Percentiles rank a stretch among this genome's conserved stretches.
These are phyloP conservation scores for Vitis cinerea DNA, from an alignment of 164 flowering plant species.

Conservation along the genomic window DNA sequence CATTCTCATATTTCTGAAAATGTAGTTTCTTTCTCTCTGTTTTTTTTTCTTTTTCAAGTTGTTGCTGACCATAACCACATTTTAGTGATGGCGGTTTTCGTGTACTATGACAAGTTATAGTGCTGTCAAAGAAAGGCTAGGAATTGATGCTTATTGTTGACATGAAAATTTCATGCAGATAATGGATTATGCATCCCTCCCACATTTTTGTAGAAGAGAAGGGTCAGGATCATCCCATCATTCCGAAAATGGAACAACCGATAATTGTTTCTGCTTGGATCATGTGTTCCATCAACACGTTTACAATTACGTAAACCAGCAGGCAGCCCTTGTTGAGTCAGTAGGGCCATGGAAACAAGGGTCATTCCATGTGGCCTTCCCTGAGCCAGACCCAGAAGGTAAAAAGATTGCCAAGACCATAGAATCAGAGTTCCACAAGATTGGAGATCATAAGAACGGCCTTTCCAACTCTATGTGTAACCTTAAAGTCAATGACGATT, in stretches of 20 bases:
- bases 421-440: conserved; percentile 42
- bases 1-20: neutral
- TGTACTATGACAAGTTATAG: no score
- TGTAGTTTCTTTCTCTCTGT: neutral
- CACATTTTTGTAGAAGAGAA: conserved; percentile 66
- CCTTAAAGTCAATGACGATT: conserved; percentile 24
- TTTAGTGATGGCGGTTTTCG: no score
- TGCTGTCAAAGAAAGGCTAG: neutral
- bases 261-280: conserved; percentile 63
- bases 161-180: conserved; percentile 38
- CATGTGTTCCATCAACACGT: conserved; percentile 59
- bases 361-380: conserved; percentile 51
- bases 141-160: neutral
- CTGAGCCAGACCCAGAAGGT: conserved; percentile 50
- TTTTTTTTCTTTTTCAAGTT: no score
- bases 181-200: conserved; percentile 67
- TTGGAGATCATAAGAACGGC: conserved; percentile 33
- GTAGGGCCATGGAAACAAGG: conserved; percentile 36
- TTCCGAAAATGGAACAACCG: conserved; percentile 27
- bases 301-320: conserved; percentile 41
- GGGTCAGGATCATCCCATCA: conserved; percentile 60
- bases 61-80: no score
- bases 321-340: conserved; percentile 30
- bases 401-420: conserved; percentile 46
- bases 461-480: conserved; percentile 26